These are phyloP conservation scores for Letharia columbiana DNA, from an alignment of 495 filamentous ascomycete species.

Conservation along the genomic window DNA sequence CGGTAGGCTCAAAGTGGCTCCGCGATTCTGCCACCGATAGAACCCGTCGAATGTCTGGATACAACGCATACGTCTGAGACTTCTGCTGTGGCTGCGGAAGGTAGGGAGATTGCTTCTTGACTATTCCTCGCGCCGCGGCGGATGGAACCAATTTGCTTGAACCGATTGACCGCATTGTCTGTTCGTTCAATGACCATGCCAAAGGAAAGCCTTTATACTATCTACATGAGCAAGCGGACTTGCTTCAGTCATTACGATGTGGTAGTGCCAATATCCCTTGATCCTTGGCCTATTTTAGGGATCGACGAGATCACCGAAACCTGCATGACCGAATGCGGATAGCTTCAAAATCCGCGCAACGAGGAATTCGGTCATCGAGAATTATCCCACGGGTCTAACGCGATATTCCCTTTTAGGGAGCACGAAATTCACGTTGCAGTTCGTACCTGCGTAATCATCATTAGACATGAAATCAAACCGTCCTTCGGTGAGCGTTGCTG, in stretches of 20 bases:
- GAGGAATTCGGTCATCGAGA: constrained; percentile 2
- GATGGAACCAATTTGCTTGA: neutral
- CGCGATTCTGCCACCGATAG: neutral
- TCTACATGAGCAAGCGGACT: neutral
- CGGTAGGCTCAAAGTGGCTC: neutral
- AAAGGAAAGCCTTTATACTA: neutral
- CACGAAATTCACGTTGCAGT: neutral
- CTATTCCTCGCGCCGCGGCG: neutral
- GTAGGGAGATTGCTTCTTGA: neutral
- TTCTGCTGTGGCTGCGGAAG: neutral
- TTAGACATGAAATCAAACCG: neutral
- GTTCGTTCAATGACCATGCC: neutral
- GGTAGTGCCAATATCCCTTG: neutral
- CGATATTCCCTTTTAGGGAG: neutral
- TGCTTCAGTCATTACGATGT: neutral
- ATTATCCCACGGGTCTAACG: no score
- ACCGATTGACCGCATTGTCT: neutral
- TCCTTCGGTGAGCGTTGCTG: neutral
- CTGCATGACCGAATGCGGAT: constrained; percentile 12
- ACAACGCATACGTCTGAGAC: neutral
- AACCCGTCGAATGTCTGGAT: neutral
- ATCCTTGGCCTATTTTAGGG: neutral
- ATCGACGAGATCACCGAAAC: constrained; percentile 5
- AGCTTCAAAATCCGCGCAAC: neutral
- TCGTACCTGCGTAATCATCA: neutral